Evolutionary conservation across 148 eudicot species (phyloP).

Genomic region (Dianthus caryophyllus): DNA sequence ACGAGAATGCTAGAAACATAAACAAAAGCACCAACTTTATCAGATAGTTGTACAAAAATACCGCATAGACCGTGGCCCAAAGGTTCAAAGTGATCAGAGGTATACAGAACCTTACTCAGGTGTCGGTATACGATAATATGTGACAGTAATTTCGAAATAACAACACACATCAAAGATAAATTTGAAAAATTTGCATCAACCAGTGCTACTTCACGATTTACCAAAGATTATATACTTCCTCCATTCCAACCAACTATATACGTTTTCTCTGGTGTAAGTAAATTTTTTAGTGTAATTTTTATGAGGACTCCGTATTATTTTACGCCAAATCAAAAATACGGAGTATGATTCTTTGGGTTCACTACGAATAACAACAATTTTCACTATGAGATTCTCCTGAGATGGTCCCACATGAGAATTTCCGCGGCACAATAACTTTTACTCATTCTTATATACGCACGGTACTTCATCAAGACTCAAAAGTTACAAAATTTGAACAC

Average conservation of each 20-base stretch:
- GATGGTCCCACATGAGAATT: no score
- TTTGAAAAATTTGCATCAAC: no score
- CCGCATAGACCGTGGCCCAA: neutral
- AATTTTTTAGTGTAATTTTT: neutral
- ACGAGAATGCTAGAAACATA: neutral
- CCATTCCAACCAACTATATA: no score
- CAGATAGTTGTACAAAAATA: neutral
- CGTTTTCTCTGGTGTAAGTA: no score
- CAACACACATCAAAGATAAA: no score
- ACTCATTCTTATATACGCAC: neutral
- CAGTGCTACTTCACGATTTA: no score
- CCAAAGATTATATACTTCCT: no score
- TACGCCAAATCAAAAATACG: neutral
- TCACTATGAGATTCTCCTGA: no score
- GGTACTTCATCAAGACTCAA: neutral
- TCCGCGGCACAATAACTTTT: neutral
- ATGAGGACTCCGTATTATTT: no score
- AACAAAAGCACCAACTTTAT: neutral
- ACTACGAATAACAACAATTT: neutral
- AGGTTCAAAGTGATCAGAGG: neutral
- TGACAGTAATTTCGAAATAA: no score
- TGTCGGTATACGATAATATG: neutral
- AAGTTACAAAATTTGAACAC: neutral
- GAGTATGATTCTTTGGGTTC: neutral
- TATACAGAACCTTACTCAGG: neutral